Evolutionary conservation across 164 flowering plant genomes (phyloP), one percentile per base, ranked within the genome.

Genomic region (Chimonanthus praecox): DNA sequence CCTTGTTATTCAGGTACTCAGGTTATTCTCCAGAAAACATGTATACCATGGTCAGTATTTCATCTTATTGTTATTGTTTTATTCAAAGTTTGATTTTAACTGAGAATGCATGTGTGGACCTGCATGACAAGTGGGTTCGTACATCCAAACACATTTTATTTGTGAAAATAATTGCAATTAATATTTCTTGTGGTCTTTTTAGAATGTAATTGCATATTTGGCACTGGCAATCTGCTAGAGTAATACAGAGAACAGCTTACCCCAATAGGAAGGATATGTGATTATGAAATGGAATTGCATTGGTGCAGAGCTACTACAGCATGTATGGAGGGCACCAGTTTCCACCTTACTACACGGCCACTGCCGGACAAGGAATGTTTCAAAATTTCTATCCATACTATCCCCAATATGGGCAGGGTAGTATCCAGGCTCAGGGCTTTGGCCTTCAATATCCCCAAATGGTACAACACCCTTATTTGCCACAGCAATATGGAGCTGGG

Each of bases 11-110:
- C 83, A 88, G 94, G 80, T 88, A 82, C 66, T 18, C 85, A 43
- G 87, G 89, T 33, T 87, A 87, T 78, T 80, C 94, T 54, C 94
- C 84, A 66, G 91, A 87, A n/a, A 62, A 73, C 65, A 80, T 85
- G 77, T 86, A 84, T 70, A 86, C 90, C 9, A 67, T 86, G 91
- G 94, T 89, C 54, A 81, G 88, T 82, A 10, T 65, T 21, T 71
- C 33, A 54, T 33, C 33, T 0, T 33, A 33, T 33, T 33, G 33
- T 33, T 33, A 33, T 33, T 33, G 33, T 33, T 33, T 33, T 33
- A 33, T 33, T 33, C 33, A 1, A 33, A 33, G 33, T 33, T 33
- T 33, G 33, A 33, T 33, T 33, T 33, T 33, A 33, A 33, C 33
- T 33, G 33, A 33, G 33, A 33, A 33, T 33, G 33, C 21, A n/a